phyloP scores from a whole-genome alignment of 2,329 filamentous ascomycete genomes.

The Arachnomyces sp. region DNA sequence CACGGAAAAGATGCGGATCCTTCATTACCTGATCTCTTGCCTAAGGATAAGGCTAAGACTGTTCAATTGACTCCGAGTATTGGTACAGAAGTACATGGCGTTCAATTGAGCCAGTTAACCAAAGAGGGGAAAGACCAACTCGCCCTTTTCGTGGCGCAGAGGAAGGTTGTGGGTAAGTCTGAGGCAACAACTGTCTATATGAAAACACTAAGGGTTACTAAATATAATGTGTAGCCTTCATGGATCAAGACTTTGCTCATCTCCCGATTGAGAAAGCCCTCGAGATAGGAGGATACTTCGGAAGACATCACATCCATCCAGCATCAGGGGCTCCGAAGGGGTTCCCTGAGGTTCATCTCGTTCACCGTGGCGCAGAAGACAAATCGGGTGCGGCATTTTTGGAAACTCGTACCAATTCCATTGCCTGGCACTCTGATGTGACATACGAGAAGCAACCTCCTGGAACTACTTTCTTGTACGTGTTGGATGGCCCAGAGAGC shows the following conservation, averaged over 20 bases:
- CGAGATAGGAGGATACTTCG: conserved; percentile 66
- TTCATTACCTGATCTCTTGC: conserved; percentile 60
- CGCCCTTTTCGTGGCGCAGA: conserved; percentile 43
- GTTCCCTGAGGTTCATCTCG: conserved; percentile 68
- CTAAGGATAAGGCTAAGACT: conserved; percentile 36
- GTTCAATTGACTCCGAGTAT: conserved; percentile 64
- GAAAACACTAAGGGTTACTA: not conserved
- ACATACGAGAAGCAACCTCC: conserved; percentile 84
- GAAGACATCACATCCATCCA: conserved; percentile 73
- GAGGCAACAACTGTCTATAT: not conserved
- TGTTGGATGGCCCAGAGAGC: conserved; percentile 70
- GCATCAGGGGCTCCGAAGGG: conserved; percentile 68
- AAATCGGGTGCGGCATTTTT: conserved; percentile 57
- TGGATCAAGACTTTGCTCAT: conserved; percentile 64
- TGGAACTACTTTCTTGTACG: conserved; percentile 81
- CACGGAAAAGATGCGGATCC: conserved; percentile 69
- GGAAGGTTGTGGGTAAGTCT: conserved; percentile 58
- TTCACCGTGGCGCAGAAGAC: conserved; percentile 64
- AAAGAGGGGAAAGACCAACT: conserved; percentile 68
- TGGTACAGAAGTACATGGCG: conserved; percentile 62
- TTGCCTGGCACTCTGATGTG: conserved; percentile 86
- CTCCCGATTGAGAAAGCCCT: conserved; percentile 63
- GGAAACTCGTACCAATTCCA: conserved; percentile 63
- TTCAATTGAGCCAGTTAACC: conserved; percentile 63
- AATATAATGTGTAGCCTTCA: conserved; percentile 43